Evolutionary conservation across 73 alveolate species (phyloP).

Genomic region (Paramecium primaurelia): DNA sequence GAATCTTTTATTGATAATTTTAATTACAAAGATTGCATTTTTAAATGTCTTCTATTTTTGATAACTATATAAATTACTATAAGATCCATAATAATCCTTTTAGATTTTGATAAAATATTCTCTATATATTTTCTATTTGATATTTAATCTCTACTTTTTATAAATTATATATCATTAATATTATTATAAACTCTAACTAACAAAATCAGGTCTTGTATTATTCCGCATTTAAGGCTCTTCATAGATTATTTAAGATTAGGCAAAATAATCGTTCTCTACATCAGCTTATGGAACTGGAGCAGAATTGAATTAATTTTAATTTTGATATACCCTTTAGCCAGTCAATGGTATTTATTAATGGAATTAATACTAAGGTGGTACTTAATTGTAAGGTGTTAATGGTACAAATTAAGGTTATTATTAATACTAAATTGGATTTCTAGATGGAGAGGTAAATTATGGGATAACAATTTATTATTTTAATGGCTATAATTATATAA

Average conservation of each 20-base stretch:
- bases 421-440: not conserved
- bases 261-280: not conserved
- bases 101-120: not conserved
- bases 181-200: constrained; percentile 25
- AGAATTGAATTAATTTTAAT: not conserved
- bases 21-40: not conserved
- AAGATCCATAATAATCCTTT: not conserved
- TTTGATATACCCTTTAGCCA: not conserved
- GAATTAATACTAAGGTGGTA: not conserved
- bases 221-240: not conserved
- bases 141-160: not conserved
- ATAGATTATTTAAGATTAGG: not conserved
- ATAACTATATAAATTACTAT: not conserved
- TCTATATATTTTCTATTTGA: not conserved
- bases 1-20: not conserved
- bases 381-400: not conserved
- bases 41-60: not conserved
- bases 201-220: not conserved
- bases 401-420: not conserved
- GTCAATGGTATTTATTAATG: not conserved
- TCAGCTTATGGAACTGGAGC: not conserved
- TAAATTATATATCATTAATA: not conserved
- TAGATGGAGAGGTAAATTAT: not conserved
- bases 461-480: not conserved
- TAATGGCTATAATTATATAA: not conserved